Evolutionary conservation across 352 stramenopile species (phyloP).

Genomic region (Saprolegnia diclina): DNA sequence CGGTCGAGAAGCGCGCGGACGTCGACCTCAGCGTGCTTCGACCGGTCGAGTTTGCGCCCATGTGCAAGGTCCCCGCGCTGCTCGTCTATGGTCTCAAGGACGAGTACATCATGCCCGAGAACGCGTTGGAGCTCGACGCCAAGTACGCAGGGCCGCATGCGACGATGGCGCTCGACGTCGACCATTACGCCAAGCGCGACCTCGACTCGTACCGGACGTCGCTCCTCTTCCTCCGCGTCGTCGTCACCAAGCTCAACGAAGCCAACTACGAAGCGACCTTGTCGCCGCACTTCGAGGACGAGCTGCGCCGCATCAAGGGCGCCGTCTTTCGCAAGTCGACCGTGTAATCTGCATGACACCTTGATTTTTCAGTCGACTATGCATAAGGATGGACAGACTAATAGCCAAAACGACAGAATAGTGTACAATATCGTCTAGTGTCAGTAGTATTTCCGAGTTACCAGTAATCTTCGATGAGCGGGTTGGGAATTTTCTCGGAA

Average conservation of each 20-base stretch:
- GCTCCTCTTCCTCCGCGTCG: not conserved
- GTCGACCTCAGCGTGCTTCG: slow-evolving; percentile 62
- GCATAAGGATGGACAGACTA: no score
- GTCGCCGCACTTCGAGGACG: not conserved
- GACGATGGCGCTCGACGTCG: slow-evolving; percentile 4
- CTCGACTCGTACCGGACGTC: slow-evolving; percentile 1
- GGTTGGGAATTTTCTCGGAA: not conserved
- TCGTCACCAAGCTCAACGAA: not conserved
- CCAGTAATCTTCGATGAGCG: slow-evolving; percentile 27
- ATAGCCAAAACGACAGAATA: not conserved
- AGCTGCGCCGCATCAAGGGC: slow-evolving; percentile 1
- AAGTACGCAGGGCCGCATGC: slow-evolving; percentile 49
- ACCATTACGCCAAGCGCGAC: slow-evolving; percentile 19
- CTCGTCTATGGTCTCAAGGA: slow-evolving; percentile 62
- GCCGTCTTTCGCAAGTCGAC: not conserved
- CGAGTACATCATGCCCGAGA: slow-evolving; percentile 54
- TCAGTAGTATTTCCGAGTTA: not conserved
- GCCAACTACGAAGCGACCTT: not conserved
- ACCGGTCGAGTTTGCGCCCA: slow-evolving; percentile 60
- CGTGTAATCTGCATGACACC: not conserved
- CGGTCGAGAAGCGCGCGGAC: slow-evolving; percentile 66
- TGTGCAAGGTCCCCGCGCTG: slow-evolving; percentile 66
- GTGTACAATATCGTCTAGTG: not conserved
- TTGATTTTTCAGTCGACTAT: no score
- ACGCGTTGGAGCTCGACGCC: slow-evolving; percentile 56